phyloP scores from a whole-genome alignment of 208 protist species.

The Leishmania gerbilli region DNA sequence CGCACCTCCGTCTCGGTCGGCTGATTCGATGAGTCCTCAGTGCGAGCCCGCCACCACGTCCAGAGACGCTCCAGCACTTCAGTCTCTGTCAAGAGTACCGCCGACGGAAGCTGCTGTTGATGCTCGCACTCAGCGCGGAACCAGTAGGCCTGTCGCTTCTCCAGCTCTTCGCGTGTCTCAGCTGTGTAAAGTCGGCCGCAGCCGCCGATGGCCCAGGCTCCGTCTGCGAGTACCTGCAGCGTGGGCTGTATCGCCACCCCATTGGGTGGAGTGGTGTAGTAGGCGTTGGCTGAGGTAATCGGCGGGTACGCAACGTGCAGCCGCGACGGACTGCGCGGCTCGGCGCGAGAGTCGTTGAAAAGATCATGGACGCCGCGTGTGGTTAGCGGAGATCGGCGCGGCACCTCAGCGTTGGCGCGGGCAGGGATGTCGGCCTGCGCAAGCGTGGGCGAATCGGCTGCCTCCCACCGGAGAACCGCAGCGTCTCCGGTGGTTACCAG shows the following conservation, averaged over 20 bases:
- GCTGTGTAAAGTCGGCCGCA: slow-evolving; percentile 30
- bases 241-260: slow-evolving; percentile 20
- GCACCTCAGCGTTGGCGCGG: background rate
- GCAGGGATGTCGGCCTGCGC: background rate
- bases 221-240: slow-evolving; percentile 28
- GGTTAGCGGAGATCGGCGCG: background rate
- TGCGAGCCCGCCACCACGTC: slow-evolving; percentile 28
- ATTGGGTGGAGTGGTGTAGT: background rate
- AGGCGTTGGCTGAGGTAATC: background rate
- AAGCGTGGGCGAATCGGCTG: too few relatives aligned
- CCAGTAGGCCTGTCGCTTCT: slow-evolving; percentile 23
- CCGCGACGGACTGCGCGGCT: background rate
- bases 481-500: too few relatives aligned
- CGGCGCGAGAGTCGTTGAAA: background rate
- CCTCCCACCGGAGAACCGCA: too few relatives aligned
- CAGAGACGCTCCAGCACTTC: slow-evolving; percentile 29
- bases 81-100: slow-evolving; percentile 9
- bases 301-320: background rate
- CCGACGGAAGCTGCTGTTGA: background rate
- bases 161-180: slow-evolving; percentile 21
- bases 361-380: background rate
- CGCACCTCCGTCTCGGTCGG: slow-evolving; percentile 1
- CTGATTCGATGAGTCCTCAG: background rate
- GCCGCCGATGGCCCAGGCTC: slow-evolving; percentile 26
- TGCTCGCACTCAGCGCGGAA: slow-evolving; percentile 18